Evolutionary conservation across 345 rosid species (phyloP).

Genomic region (Lepidium aucheri): DNA sequence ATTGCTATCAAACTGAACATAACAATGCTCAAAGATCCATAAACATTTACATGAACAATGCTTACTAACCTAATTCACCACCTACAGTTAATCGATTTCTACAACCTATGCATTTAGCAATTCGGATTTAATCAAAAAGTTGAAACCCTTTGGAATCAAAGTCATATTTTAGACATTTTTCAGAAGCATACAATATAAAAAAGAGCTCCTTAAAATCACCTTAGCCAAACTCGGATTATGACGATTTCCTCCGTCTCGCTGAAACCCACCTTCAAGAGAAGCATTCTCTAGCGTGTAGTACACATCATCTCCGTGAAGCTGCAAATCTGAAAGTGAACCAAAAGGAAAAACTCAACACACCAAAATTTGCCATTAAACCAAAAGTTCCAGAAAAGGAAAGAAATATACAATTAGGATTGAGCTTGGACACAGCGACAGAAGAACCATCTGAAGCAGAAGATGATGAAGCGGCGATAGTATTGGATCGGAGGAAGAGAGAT

Average conservation of each 20-base stretch:
- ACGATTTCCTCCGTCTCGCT: constrained; percentile 36
- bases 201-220: constrained; percentile 27
- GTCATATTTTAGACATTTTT: neutral
- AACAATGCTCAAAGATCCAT: neutral
- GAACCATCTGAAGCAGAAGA: constrained; percentile 24
- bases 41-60: neutral
- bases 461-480: constrained; percentile 7
- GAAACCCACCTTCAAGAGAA: constrained; percentile 42
- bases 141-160: neutral
- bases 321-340: constrained; percentile 42
- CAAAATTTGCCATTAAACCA: neutral
- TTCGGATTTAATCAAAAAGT: neutral
- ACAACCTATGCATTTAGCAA: neutral
- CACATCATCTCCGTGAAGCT: constrained; percentile 78
- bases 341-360: neutral
- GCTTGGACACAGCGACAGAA: constrained; percentile 51
- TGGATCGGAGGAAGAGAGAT: constrained; percentile 57
- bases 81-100: neutral
- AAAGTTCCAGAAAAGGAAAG: neutral
- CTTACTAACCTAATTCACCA: neutral
- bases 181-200: neutral
- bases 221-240: constrained; percentile 32
- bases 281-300: constrained; percentile 60
- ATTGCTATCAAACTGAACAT: neutral
- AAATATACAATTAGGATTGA: constrained; percentile 55